A percentile compares a stretch with the other conserved stretches of the same genome.
Conservation (phyloP, 1,139 yeast species). For the Diutina mesorugosa region DNA sequence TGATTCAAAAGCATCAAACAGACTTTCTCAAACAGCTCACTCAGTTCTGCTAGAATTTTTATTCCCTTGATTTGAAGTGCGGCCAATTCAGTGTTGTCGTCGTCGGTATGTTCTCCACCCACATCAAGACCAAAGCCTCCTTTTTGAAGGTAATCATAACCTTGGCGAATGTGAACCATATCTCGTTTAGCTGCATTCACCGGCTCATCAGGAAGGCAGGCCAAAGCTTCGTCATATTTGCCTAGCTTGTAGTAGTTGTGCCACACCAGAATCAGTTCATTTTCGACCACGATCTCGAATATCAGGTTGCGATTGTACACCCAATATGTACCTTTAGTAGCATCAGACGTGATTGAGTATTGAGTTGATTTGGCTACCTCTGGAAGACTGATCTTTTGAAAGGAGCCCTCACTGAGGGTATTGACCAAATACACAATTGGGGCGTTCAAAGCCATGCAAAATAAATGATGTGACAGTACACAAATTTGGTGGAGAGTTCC, state of each 20-base stretch:
- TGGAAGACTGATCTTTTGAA: neutral
- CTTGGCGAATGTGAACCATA: slow-evolving; percentile 49
- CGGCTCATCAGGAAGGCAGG: slow-evolving; percentile 18
- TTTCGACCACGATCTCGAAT: slow-evolving; percentile 54
- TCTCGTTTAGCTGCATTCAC: slow-evolving; percentile 27
- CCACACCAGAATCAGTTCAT: slow-evolving; percentile 74
- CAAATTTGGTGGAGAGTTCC: neutral
- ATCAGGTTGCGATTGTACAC: slow-evolving; percentile 17
- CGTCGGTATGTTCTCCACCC: slow-evolving; percentile 5
- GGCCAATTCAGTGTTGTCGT: slow-evolving; percentile 9
- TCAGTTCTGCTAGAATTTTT: slow-evolving; percentile 43
- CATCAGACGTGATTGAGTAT: slow-evolving; percentile 4
- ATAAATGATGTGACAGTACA: neutral
- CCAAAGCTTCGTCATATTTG: slow-evolving; percentile 58
- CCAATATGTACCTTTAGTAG: slow-evolving; percentile 12
- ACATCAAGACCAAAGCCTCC: slow-evolving; percentile 28
- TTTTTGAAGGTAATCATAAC: slow-evolving; percentile 36
- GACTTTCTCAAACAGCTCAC: slow-evolving; percentile 60
- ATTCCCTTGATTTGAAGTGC: slow-evolving; percentile 43
- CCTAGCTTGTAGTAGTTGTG: slow-evolving; percentile 48
- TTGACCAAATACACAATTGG: neutral
- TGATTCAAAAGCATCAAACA: slow-evolving; percentile 43
- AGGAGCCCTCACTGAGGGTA: neutral
- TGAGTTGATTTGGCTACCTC: neutral
- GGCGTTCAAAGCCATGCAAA: neutral